Evolutionary conservation across 164 flowering plant genomes (phyloP).

Genomic region (grape (Vitis vinifera)): DNA sequence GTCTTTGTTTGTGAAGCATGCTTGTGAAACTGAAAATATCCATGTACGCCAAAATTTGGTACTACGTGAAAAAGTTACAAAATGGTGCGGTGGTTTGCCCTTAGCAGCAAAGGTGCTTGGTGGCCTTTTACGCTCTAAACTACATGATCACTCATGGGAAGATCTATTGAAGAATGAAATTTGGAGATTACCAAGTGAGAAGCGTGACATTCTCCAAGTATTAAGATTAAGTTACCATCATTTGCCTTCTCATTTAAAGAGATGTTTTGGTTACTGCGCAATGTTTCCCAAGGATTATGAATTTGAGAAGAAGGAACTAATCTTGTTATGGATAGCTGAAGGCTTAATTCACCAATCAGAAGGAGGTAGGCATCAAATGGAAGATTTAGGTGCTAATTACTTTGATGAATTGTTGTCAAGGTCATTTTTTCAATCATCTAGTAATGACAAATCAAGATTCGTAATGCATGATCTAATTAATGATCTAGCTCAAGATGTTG

Average conservation of each 20-base stretch:
- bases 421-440: background rate
- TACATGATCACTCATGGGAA: too few relatives aligned
- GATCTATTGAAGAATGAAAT: rapidly evolving
- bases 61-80: too few relatives aligned
- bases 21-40: too few relatives aligned
- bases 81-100: too few relatives aligned
- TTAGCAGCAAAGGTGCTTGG: too few relatives aligned
- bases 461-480: slow-evolving; percentile 5
- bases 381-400: background rate
- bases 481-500: background rate
- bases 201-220: too few relatives aligned
- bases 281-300: slow-evolving; percentile 7
- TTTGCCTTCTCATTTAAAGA: background rate
- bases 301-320: background rate
- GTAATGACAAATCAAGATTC: background rate
- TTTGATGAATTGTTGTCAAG: background rate
- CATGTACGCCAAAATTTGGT: too few relatives aligned
- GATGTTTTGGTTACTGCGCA: slow-evolving; percentile 9
- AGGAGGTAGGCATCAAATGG: background rate
- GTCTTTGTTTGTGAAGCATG: too few relatives aligned
- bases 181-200: background rate
- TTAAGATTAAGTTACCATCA: background rate
- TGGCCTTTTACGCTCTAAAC: too few relatives aligned
- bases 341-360: background rate
- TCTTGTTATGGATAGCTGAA: slow-evolving; percentile 8